Evolutionary conservation across 208 protist species (phyloP).

Genomic region (Phytomonas sp.): DNA sequence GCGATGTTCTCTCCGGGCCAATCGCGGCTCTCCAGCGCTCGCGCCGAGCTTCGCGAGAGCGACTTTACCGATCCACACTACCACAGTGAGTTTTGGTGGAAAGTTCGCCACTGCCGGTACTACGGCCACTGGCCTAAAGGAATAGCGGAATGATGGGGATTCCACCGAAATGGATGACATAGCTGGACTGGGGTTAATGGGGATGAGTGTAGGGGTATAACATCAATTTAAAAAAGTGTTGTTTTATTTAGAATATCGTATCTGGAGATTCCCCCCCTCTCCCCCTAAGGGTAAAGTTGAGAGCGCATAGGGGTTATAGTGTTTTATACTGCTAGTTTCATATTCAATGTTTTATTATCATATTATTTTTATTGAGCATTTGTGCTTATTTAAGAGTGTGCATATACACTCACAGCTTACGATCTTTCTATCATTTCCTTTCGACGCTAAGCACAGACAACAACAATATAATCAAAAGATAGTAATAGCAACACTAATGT

Average conservation of each 20-base stretch:
- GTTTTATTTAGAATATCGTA: background rate
- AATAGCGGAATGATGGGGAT: slow-evolving; percentile 37
- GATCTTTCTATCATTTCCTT: background rate
- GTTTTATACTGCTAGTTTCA: background rate
- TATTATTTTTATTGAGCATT: background rate
- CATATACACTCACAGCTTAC: background rate
- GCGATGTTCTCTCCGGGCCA: slow-evolving; percentile 83
- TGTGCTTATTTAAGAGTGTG: background rate
- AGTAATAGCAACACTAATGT: slow-evolving; percentile 25
- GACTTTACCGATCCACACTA: slow-evolving; percentile 86
- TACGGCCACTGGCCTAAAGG: slow-evolving; percentile 89
- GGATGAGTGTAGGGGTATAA: background rate
- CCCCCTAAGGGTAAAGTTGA: background rate
- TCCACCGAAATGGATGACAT: background rate
- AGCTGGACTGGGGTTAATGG: background rate
- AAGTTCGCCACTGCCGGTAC: slow-evolving; percentile 69
- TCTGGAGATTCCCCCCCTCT: background rate
- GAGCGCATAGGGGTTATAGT: background rate
- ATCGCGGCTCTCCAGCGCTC: slow-evolving; percentile 54
- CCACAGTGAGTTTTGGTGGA: slow-evolving; percentile 87
- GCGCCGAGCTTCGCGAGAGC: slow-evolving; percentile 73
- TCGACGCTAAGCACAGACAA: background rate
- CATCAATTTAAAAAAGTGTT: slow-evolving; percentile 5
- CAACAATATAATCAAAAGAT: background rate
- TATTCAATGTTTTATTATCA: background rate